phyloP scores from a whole-genome alignment of 2,329 filamentous ascomycete species.

The Cadophora malorum region DNA sequence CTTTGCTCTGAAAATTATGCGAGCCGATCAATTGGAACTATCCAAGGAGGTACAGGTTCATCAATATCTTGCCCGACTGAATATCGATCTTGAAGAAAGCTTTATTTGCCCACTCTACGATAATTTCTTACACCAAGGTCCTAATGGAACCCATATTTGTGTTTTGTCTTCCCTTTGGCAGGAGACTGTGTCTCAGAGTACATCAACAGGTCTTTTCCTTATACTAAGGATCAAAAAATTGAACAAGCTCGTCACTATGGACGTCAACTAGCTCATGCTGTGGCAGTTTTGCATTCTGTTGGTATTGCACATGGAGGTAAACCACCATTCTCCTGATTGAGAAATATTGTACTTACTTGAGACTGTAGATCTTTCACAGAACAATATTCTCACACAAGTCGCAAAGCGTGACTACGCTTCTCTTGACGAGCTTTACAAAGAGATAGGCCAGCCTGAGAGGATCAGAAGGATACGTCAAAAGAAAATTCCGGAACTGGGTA shows the following conservation, averaged over 20 bases:
- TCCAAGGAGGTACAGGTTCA: background rate
- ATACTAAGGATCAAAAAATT: background rate
- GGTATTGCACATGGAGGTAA: slow-evolving; percentile 5
- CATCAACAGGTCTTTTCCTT: background rate
- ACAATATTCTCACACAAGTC: background rate
- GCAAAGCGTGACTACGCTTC: background rate
- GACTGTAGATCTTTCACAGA: background rate
- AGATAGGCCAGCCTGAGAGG: background rate
- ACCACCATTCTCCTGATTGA: background rate
- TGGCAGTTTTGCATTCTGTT: background rate
- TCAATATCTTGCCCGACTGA: slow-evolving; percentile 6
- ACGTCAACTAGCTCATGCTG: background rate
- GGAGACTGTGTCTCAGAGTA: background rate
- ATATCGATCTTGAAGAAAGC: background rate
- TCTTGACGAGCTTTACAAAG: background rate
- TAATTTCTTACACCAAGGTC: background rate
- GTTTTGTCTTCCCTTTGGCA: slow-evolving; percentile 1
- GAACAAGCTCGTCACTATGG: background rate
- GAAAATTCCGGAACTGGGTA: background rate
- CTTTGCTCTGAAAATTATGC: background rate
- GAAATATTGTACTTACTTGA: background rate
- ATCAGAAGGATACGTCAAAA: too few species aligned
- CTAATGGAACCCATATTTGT: background rate
- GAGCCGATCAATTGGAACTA: background rate
- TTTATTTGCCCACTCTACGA: slow-evolving; percentile 7